These are phyloP conservation scores for Euptelea pleiosperma DNA, from an alignment of 164 flowering plant species.

Conservation along the genomic window DNA sequence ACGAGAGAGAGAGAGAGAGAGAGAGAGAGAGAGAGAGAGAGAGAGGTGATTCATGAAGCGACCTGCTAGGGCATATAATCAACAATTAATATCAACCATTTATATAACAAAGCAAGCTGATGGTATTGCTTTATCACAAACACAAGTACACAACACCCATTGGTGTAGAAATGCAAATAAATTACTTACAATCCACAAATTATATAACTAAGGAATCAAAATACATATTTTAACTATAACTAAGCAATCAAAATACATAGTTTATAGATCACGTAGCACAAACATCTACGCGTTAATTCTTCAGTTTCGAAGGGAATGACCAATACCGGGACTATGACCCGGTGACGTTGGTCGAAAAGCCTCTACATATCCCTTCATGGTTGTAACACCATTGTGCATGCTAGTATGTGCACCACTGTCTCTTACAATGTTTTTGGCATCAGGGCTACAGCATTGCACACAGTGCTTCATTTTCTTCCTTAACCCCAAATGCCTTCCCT, in stretches of 20 bases:
- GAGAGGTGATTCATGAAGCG: no score
- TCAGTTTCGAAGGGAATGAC: slow-evolving; percentile 27
- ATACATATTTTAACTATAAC: background rate
- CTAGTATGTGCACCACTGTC: background rate
- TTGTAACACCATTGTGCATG: slow-evolving; percentile 1
- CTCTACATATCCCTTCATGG: slow-evolving; percentile 3
- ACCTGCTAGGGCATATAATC: no score
- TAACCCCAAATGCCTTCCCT: slow-evolving; percentile 25
- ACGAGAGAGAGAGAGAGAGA: no score
- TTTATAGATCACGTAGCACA: background rate
- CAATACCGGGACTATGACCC: slow-evolving; percentile 43
- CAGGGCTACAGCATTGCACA: slow-evolving; percentile 7
- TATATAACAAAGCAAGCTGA: no score
- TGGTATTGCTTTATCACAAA: no score
- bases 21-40: no score
- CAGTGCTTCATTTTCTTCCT: background rate
- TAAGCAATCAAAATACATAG: background rate
- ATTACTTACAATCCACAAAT: no score
- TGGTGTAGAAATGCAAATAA: no score
- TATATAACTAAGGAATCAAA: no score
- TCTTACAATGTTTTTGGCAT: slow-evolving; percentile 1
- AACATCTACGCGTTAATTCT: background rate
- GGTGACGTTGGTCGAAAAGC: slow-evolving; percentile 31
- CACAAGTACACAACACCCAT: no score
- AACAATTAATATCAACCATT: no score